Evolutionary conservation across 768 basidiomycete genomes (phyloP), one percentile per base, ranked within the genome.

Genomic region (Auriscalpium vulgare): DNA sequence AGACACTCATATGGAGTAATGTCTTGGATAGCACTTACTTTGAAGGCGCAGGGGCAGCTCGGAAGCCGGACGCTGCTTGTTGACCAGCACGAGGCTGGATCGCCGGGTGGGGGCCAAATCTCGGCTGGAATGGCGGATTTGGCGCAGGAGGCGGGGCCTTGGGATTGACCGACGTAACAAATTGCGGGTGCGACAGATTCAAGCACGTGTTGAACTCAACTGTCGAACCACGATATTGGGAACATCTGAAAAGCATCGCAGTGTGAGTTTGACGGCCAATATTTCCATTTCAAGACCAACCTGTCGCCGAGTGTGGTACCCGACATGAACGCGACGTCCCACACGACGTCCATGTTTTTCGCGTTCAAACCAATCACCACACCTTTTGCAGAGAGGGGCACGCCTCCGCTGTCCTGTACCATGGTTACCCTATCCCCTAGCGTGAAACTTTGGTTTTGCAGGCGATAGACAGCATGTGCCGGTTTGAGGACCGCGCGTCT

Each of bases 311-410:
- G 74, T 0, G 90, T 97, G 2, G 80, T 78, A 8, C 97, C 97
- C 19, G 92, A 85, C 83, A 99, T 91, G 72, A 99, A 98, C 1
- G 92, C 80, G 21, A 88, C 85, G 68, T 99, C 97, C 91, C 97
- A 98, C 0, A 95, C 80, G 21, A 98, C 88, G 68, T 98, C 97
- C 80, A 98, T 88, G 4, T 87, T 83, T 66, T 87, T 89, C 2
- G 85, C 72, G 63, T 86, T 91, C 64, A 99, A 71, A 13, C 95
- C 91, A 52, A 98, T 82, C 23, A 98, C 94, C 14, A 95, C 91
- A 19, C 97, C 97, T 71, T 95, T 97, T 51, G 85, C 87, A 1
- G 85, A 84, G 13, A 98, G 75, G 1, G 95, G 93, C 0, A 98
- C 95, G 37, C 87, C 84, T 34, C 95, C 95, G 0, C 94, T 86